Percentiles rank a stretch among this genome's conserved stretches.
These are phyloP conservation scores for Puccinia triticina DNA, from an alignment of 1,284 basidiomycete species.

Conservation along the genomic window DNA sequence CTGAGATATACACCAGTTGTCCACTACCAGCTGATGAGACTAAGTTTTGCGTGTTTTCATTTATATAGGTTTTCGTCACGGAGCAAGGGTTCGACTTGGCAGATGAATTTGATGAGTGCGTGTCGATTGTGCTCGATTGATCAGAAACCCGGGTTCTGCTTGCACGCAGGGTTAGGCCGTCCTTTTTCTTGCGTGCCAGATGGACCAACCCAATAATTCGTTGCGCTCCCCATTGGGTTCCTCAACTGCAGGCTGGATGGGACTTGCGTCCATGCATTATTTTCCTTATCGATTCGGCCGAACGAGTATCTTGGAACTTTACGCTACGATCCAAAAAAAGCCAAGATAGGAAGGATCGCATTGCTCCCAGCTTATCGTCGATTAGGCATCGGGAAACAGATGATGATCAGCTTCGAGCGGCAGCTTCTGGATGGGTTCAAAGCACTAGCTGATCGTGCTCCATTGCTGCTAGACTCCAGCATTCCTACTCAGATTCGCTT, in stretches of 20 bases:
- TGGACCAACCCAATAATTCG: background rate
- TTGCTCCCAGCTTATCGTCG: background rate
- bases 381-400: background rate
- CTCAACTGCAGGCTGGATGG: background rate
- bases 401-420: conserved; percentile 23
- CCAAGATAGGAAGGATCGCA: conserved; percentile 5
- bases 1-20: background rate
- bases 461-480: background rate
- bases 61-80: conserved; percentile 23
- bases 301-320: conserved; percentile 3
- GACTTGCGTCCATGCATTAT: conserved; percentile 13
- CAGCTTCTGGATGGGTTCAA: background rate
- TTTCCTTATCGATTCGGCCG: background rate
- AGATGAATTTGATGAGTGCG: conserved; percentile 9
- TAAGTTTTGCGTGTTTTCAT: background rate
- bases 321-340: conserved; percentile 8
- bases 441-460: background rate
- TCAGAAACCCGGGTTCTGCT: background rate
- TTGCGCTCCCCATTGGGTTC: no score
- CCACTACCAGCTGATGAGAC: background rate
- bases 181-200: background rate
- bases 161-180: no score
- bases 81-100: conserved; percentile 27
- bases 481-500: conserved; percentile 12
- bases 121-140: background rate